Evolutionary conservation across 208 protist genomes (phyloP).

Genomic region (Acanthamoeba pearcei): DNA sequence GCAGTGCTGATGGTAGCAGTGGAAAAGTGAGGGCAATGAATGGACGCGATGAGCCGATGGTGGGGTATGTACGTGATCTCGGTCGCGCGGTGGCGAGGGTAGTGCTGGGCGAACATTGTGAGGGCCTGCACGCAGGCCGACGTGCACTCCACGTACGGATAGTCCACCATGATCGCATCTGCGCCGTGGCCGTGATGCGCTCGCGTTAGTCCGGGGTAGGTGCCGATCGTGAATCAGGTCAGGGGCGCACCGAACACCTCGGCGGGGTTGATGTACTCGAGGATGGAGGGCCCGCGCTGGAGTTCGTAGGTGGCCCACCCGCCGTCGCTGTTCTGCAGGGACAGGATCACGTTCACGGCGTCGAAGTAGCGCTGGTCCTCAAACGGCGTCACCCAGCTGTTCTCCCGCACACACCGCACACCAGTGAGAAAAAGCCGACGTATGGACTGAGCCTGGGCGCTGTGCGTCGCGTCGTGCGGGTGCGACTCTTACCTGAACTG

Average conservation of each 20-base stretch:
- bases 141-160: slow-evolving; percentile 97
- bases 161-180: slow-evolving; percentile 98
- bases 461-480: not conserved
- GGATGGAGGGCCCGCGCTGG: slow-evolving; percentile 90
- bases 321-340: slow-evolving; percentile 95
- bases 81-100: slow-evolving; percentile 92
- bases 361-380: slow-evolving; percentile 84
- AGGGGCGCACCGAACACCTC: slow-evolving; percentile 93
- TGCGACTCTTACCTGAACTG: slow-evolving; percentile 65
- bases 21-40: not conserved
- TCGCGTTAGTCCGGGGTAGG: slow-evolving; percentile 11
- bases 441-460: not conserved
- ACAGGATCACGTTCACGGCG: slow-evolving; percentile 96
- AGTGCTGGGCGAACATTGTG: slow-evolving; percentile 92
- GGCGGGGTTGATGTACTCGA: slow-evolving; percentile 96
- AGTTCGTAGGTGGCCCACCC: slow-evolving; percentile 97
- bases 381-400: slow-evolving; percentile 59
- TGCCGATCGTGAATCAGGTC: not conserved
- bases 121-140: slow-evolving; percentile 96
- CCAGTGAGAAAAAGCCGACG: not conserved
- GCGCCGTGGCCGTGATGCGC: not conserved
- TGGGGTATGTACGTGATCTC: slow-evolving; percentile 89
- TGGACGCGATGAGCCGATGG: no score
- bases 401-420: not conserved
- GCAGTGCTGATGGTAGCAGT: slow-evolving; percentile 76